Evolutionary conservation across 768 basidiomycete species (phyloP).

Genomic region (Trametes cingulata): DNA sequence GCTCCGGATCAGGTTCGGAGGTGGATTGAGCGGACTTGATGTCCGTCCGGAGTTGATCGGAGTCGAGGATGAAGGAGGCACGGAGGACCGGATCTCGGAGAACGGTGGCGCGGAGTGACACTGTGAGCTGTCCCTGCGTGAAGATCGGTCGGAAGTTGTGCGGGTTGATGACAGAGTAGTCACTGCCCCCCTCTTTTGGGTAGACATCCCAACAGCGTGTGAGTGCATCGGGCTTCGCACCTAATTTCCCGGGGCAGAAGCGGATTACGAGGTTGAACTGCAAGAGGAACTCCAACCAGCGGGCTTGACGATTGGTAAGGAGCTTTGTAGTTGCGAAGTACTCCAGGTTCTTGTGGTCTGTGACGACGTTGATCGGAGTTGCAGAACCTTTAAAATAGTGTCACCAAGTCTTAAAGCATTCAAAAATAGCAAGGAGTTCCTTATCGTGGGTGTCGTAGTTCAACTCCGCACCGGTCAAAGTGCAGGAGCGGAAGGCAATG

Average conservation of each 20-base stretch:
- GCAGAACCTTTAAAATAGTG: constrained; percentile 25
- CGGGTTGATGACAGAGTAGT: constrained; percentile 22
- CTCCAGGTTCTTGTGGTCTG: constrained; percentile 42
- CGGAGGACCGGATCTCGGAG: constrained; percentile 21
- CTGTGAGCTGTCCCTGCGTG: constrained; percentile 22
- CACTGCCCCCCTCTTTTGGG: constrained; percentile 28
- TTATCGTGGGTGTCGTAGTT: constrained; percentile 55
- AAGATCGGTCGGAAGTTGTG: constrained; percentile 24
- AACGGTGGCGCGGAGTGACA: constrained; percentile 23
- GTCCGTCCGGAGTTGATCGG: constrained; percentile 21
- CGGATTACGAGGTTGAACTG: constrained; percentile 24
- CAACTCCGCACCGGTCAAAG: constrained; percentile 32
- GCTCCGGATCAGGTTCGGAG: not conserved
- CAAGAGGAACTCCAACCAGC: constrained; percentile 34
- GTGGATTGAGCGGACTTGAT: constrained; percentile 12
- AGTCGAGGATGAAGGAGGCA: constrained; percentile 23
- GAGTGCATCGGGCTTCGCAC: constrained; percentile 21
- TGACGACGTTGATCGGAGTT: constrained; percentile 24
- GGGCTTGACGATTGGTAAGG: constrained; percentile 38
- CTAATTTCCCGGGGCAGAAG: constrained; percentile 5
- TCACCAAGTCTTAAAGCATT: constrained; percentile 28
- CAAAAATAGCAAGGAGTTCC: constrained; percentile 49
- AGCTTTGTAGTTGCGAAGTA: constrained; percentile 29
- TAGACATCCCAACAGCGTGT: constrained; percentile 26
- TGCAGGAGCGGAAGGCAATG: constrained; percentile 35